Percentiles rank a stretch among this genome's conserved stretches.
Evolutionary conservation across 1,139 yeast genomes (phyloP).

Genomic region (Geotrichum reessii): DNA sequence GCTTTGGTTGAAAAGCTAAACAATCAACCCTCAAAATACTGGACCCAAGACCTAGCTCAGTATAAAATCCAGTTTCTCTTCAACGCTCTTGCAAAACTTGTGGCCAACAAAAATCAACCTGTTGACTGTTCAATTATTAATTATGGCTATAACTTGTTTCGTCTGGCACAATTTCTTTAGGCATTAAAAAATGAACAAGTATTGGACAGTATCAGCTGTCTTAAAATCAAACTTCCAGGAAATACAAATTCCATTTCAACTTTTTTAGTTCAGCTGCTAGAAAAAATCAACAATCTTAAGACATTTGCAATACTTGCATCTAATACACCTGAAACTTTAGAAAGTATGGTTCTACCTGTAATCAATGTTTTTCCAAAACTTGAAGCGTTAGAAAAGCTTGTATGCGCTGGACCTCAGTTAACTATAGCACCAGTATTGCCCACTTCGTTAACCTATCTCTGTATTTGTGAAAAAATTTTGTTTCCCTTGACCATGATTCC

Average conservation of each 20-base stretch:
- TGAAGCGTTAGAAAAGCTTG: neutral
- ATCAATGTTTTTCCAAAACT: neutral
- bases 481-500: neutral
- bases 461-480: neutral
- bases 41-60: neutral
- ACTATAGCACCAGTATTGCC: neutral
- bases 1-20: neutral
- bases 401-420: neutral
- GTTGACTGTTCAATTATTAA: neutral
- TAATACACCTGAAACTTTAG: neutral
- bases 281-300: neutral
- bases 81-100: neutral
- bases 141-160: neutral
- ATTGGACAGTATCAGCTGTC: neutral
- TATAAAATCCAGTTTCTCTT: neutral
- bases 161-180: neutral
- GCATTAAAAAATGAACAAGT: neutral
- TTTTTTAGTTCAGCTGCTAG: neutral
- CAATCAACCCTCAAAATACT: neutral
- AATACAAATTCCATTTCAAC: neutral
- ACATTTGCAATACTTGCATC: neutral
- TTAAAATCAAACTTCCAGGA: neutral
- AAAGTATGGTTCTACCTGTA: neutral
- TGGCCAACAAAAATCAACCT: neutral
- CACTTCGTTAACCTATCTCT: neutral